A percentile compares a stretch with the other conserved stretches of the same genome.
Evolutionary conservation across 1,139 yeast species (phyloP).

Genomic region (Eremothecium coryli): DNA sequence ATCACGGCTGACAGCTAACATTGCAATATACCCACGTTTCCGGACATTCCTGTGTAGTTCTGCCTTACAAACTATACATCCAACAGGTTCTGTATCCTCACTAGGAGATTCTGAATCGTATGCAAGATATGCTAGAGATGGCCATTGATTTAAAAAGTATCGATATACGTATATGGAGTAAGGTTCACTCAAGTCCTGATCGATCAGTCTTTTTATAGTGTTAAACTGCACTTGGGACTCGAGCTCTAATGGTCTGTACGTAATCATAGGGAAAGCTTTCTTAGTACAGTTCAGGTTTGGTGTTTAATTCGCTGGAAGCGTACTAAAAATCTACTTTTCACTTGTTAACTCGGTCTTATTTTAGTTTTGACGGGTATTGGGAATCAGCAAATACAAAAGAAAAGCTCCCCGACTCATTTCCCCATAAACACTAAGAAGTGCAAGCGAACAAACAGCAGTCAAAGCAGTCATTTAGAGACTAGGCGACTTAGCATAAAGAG

Average conservation of each 20-base stretch:
- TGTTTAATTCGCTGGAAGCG: not conserved
- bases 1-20: slow-evolving; percentile 73
- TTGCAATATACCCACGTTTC: slow-evolving; percentile 84
- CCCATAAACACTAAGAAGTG: too few relatives aligned
- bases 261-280: too few relatives aligned
- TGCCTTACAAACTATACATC: slow-evolving; percentile 78
- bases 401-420: too few relatives aligned
- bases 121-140: slow-evolving; percentile 49
- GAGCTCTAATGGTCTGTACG: slow-evolving; percentile 23
- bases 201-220: slow-evolving; percentile 39
- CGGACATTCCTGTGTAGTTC: slow-evolving; percentile 68
- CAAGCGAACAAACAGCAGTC: too few relatives aligned
- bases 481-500: too few relatives aligned
- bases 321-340: not conserved
- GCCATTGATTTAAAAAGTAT: slow-evolving; percentile 63
- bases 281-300: too few relatives aligned
- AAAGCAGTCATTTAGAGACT: too few relatives aligned
- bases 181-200: slow-evolving; percentile 59
- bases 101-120: slow-evolving; percentile 25
- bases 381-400: too few relatives aligned
- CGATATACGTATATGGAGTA: slow-evolving; percentile 64
- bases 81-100: slow-evolving; percentile 41
- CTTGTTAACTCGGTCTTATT: slow-evolving; percentile 1
- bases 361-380: too few relatives aligned
- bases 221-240: slow-evolving; percentile 26